A percentile compares a stretch with the other conserved stretches of the same genome.
Conservation (phyloP, 1,139 yeast species). For the Pichia sp. region DNA sequence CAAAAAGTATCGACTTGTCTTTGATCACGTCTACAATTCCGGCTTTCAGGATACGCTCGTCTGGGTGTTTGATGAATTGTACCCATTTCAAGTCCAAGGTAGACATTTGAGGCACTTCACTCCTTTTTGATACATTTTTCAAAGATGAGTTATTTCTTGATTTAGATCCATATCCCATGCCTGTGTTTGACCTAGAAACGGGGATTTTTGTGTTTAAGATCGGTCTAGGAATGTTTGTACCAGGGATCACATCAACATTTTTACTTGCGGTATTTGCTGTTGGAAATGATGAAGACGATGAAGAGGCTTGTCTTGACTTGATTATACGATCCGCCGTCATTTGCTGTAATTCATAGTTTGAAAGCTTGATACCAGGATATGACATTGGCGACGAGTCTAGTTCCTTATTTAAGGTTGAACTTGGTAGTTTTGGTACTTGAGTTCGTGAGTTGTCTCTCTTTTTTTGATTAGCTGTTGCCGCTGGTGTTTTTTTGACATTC, state of each 20-base stretch:
- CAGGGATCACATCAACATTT: conserved; percentile 33
- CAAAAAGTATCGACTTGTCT: conserved; percentile 40
- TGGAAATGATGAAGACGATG: conserved; percentile 1
- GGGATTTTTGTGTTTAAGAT: conserved; percentile 34
- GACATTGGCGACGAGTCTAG: background rate
- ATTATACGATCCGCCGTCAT: conserved; percentile 8
- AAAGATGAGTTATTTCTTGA: conserved; percentile 16
- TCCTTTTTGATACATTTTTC: background rate
- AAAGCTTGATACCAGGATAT: background rate
- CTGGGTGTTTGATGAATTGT: conserved; percentile 44
- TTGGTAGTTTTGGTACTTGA: too few species aligned
- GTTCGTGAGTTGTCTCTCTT: too few species aligned
- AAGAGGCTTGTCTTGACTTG: conserved; percentile 3
- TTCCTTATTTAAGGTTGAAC: too few species aligned
- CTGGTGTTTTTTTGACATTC: too few species aligned
- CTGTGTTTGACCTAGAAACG: conserved; percentile 16
- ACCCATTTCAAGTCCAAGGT: conserved; percentile 66
- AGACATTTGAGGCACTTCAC: conserved; percentile 46
- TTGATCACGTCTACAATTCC: conserved; percentile 40
- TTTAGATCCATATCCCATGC: background rate
- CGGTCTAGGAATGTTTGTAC: conserved; percentile 51
- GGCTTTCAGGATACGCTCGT: conserved; percentile 63
- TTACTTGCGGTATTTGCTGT: background rate
- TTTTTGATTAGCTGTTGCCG: too few species aligned
- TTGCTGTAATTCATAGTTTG: conserved; percentile 5